Evolutionary conservation across 306 rosid genomes (phyloP).

Genomic region (Spatholobus suberectus): DNA sequence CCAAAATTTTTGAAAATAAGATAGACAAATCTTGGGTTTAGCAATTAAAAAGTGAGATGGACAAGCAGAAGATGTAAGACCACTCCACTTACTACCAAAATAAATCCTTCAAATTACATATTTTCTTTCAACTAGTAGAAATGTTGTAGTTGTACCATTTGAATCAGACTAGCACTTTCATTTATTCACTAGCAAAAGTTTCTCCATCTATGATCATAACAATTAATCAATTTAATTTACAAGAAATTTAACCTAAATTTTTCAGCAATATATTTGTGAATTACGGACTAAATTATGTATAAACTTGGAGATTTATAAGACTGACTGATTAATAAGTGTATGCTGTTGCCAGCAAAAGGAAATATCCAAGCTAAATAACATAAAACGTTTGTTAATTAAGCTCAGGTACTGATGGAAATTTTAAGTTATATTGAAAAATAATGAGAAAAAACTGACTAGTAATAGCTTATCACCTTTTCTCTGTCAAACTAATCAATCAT

Average conservation of each 20-base stretch:
- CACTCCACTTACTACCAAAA: background rate
- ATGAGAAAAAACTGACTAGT: constrained; percentile 12
- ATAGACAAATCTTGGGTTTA: background rate
- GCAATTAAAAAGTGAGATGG: constrained; percentile 18
- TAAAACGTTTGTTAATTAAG: background rate
- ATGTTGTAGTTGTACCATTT: background rate
- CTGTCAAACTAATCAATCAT: constrained; percentile 33
- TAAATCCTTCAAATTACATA: background rate
- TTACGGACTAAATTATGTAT: background rate
- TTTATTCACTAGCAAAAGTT: background rate
- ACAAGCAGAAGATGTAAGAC: background rate
- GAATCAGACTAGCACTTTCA: constrained; percentile 13
- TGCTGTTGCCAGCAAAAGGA: constrained; percentile 2
- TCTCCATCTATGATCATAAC: background rate
- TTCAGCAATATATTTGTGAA: background rate
- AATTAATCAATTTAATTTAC: background rate
- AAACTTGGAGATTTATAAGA: constrained; percentile 4
- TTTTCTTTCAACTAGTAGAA: constrained; percentile 4
- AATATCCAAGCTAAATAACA: constrained; percentile 13
- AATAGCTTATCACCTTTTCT: constrained; percentile 21
- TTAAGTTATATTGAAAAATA: constrained; percentile 10
- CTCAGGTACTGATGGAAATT: background rate
- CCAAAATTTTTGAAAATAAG: constrained; percentile 12
- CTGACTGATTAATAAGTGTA: background rate
- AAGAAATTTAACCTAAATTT: constrained; percentile 11